A percentile compares a stretch with the other conserved stretches of the same genome.
Conservation (phyloP, 2,329 filamentous ascomycete genomes). For the Talaromyces sp. region DNA sequence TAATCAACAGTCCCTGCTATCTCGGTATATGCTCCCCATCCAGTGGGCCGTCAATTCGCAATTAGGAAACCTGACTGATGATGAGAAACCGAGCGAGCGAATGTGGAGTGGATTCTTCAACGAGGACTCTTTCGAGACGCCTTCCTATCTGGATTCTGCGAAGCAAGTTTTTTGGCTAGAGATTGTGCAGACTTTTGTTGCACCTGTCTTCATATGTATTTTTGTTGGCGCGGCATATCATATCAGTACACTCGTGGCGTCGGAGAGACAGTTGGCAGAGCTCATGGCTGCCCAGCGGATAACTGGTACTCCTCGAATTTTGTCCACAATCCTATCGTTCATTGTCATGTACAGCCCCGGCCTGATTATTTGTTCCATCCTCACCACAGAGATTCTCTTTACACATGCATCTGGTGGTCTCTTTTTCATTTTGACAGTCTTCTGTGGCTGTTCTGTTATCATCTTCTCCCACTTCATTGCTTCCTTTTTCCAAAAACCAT, state of each 20-base stretch:
- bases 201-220: neutral
- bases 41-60: constrained; percentile 1
- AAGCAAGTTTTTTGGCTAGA: constrained; percentile 1
- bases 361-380: neutral
- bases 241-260: neutral
- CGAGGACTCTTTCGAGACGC: neutral
- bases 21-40: constrained; percentile 1
- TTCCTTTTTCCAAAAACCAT: constrained; percentile 78
- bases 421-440: constrained; percentile 67
- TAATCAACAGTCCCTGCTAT: constrained; percentile 2
- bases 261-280: constrained; percentile 1
- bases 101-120: constrained; percentile 1
- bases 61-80: neutral
- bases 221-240: constrained; percentile 3
- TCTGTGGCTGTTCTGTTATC: constrained; percentile 70
- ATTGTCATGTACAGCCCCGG: neutral
- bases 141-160: neutral
- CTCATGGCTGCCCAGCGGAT: constrained; percentile 4
- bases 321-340: neutral
- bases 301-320: neutral
- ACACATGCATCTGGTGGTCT: constrained; percentile 58
- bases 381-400: constrained; percentile 45
- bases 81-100: neutral
- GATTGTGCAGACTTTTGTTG: neutral
- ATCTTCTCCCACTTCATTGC: constrained; percentile 78